phyloP scores from a whole-genome alignment of 495 filamentous ascomycete species.

The Wilcoxina mikolae region DNA sequence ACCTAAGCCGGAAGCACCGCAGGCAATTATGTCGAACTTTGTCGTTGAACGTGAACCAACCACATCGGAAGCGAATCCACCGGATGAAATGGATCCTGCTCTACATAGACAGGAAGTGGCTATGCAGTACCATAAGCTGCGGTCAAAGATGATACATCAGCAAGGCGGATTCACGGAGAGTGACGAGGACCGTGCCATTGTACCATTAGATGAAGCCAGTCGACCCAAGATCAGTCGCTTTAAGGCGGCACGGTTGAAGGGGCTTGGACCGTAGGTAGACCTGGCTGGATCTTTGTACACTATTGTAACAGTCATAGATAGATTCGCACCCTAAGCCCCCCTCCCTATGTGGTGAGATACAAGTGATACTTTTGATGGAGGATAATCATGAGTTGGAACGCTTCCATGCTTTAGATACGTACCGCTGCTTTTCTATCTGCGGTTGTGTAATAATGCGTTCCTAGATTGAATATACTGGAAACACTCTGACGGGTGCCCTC shows the following conservation, averaged over 20 bases:
- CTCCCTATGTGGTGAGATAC: not conserved
- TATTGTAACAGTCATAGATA: not conserved
- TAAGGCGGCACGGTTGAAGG: conserved; percentile 59
- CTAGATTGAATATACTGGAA: conserved; percentile 7
- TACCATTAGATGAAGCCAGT: conserved; percentile 50
- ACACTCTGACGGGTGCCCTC: conserved; percentile 5
- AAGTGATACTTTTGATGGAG: not conserved
- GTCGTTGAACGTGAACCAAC: conserved; percentile 17
- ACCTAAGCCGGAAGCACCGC: conserved; percentile 5
- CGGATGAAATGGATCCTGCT: conserved; percentile 59
- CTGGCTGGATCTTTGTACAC: not conserved
- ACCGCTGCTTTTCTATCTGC: conserved; percentile 4
- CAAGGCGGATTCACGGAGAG: conserved; percentile 58
- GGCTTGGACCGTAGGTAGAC: not conserved
- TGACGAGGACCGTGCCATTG: conserved; percentile 44
- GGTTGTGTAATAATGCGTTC: not conserved
- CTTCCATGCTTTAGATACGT: not conserved
- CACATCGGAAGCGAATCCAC: conserved; percentile 34
- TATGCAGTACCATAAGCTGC: conserved; percentile 61
- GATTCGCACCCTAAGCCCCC: no score
- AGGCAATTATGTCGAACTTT: conserved; percentile 16
- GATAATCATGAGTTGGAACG: not conserved
- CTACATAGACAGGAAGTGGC: conserved; percentile 62
- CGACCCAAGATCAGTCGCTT: conserved; percentile 72
- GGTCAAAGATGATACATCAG: conserved; percentile 62